These are phyloP conservation scores for Penicillium goetzii DNA, from an alignment of 495 filamentous ascomycete species.

Conservation along the genomic window DNA sequence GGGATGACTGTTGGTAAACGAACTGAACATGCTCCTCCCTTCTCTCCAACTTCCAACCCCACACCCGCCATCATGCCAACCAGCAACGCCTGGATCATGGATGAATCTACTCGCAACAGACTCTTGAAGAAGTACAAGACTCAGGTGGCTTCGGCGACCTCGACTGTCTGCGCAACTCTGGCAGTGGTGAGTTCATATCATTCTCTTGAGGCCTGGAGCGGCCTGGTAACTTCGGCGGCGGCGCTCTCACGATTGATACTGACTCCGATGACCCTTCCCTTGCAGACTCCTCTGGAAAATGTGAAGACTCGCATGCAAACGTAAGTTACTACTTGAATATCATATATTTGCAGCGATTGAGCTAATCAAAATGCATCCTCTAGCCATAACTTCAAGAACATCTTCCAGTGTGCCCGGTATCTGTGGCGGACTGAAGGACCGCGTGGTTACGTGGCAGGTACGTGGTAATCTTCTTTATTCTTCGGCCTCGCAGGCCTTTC, in stretches of 20 bases:
- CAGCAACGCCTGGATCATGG: constrained; percentile 43
- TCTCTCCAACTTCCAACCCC: constrained; percentile 35
- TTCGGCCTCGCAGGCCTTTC: no score
- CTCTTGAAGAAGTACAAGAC: constrained; percentile 52
- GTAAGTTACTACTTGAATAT: constrained; percentile 33
- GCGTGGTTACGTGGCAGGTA: constrained; percentile 53
- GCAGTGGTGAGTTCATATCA: constrained; percentile 43
- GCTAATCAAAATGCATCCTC: neutral
- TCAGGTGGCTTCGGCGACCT: constrained; percentile 50
- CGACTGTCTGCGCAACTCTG: constrained; percentile 50
- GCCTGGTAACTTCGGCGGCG: neutral
- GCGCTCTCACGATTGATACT: constrained; percentile 7
- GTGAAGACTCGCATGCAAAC: constrained; percentile 57
- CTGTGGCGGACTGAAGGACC: constrained; percentile 52
- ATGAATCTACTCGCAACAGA: constrained; percentile 44
- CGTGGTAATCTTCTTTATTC: constrained; percentile 1
- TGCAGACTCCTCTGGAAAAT: constrained; percentile 52
- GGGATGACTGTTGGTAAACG: constrained; percentile 51
- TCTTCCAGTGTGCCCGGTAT: constrained; percentile 47
- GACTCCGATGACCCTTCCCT: neutral
- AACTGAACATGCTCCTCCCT: constrained; percentile 50
- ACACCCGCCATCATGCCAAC: constrained; percentile 40
- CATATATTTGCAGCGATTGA: neutral
- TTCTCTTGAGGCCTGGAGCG: neutral
- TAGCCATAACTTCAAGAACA: constrained; percentile 50